Base-by-base conservation (phyloP, 306 rosid species). In the Oxytropis ochrocephala region DNA sequence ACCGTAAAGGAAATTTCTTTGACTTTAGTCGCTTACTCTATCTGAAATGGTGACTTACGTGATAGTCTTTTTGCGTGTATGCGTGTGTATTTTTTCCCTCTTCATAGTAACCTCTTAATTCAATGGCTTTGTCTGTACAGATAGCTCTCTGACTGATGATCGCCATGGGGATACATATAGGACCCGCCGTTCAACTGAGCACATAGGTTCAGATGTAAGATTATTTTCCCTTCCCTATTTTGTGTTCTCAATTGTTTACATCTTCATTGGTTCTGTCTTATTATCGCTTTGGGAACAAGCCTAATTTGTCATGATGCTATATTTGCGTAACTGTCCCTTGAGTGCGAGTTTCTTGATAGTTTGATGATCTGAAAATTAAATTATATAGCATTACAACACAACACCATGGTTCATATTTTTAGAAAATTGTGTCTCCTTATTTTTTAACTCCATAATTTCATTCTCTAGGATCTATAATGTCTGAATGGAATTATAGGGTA, bases 131-230 rank as follows among this genome's bases (percentile, higher is more conserved):
- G 70, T 74, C 50, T 59, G 68, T 64, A 69, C 88, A 87, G 98
- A 80, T 79, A 86, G 85, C 80, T 67, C 75, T 13, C 54, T 79
- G 64, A 80, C 86, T 18, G 96, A 83, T 63, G 88, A 85, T 64
- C 81, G 46, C 54, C 47, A 39, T 78, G 75, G 52, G 52, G 52
- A 78, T 78, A 69, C 78, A 33, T 43, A 43, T 21, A 64, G 72
- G 72, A 32, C 61, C 50, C 74, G 27, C 50, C 74, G 27, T 43
- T 84, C 82, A 29, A 71, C 79, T 71, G 90, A 77, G 70, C 72
- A 29, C 57, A 13, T 2, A 12, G 69, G 30, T 54, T 70, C 79
- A 73, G 83, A 83, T 79, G 96, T 92, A 76, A 84, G 92, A 72
- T 36, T 21, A 12, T 43, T 51, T 19, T 47, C 59, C 10, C 59